phyloP scores from a whole-genome alignment of 768 basidiomycete genomes.

The Collybia sp. region DNA sequence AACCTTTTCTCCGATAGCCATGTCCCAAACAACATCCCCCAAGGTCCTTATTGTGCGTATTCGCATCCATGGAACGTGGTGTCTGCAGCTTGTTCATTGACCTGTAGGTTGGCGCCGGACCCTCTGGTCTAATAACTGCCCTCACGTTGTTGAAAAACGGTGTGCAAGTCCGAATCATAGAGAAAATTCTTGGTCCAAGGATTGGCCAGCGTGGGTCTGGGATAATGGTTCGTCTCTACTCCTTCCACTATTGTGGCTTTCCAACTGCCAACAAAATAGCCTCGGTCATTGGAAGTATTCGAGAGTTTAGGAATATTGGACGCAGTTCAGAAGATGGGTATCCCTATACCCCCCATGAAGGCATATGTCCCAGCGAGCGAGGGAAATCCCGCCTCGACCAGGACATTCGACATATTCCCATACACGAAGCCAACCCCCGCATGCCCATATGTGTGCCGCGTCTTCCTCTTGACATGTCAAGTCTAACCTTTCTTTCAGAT shows the following conservation, averaged over 20 bases:
- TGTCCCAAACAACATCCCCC: too few relatives aligned
- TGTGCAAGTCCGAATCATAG: conserved; percentile 46
- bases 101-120: conserved; percentile 40
- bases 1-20: too few relatives aligned
- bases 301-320: conserved; percentile 30
- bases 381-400: background rate
- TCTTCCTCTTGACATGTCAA: too few relatives aligned
- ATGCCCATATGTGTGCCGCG: too few relatives aligned
- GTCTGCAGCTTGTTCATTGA: too few relatives aligned
- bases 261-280: conserved; percentile 23
- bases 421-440: too few relatives aligned
- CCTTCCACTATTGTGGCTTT: background rate
- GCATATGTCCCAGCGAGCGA: background rate
- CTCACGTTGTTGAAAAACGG: conserved; percentile 37
- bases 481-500: too few relatives aligned
- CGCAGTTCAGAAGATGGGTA: too few relatives aligned
- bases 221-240: conserved; percentile 25
- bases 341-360: background rate
- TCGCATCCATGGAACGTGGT: too few relatives aligned
- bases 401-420: too few relatives aligned
- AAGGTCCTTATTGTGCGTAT: too few relatives aligned
- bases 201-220: conserved; percentile 30
- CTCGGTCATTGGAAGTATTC: conserved; percentile 41
- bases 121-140: conserved; percentile 39
- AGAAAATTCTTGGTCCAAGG: conserved; percentile 36